Conservation (phyloP, 73 alveolate species). For the Urostyla sp. region DNA sequence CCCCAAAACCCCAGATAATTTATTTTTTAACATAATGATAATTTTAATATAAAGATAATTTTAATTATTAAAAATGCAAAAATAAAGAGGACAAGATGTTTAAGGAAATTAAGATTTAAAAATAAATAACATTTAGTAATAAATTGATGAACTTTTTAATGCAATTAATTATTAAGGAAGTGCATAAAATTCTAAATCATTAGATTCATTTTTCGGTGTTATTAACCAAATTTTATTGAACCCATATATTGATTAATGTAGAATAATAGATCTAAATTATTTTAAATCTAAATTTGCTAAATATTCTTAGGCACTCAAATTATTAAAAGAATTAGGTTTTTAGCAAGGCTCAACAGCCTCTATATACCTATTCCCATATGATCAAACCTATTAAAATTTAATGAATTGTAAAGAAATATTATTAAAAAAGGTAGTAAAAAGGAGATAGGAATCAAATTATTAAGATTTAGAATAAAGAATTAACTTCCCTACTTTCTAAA, state of each 20-base stretch:
- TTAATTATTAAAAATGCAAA: too few species aligned
- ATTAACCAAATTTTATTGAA: slow-evolving; percentile 35
- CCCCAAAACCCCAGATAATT: too few species aligned
- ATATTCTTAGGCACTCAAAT: slow-evolving; percentile 33
- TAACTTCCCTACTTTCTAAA: slow-evolving; percentile 27
- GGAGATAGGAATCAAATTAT: not conserved
- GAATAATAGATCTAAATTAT: slow-evolving; percentile 53
- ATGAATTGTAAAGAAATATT: slow-evolving; percentile 33
- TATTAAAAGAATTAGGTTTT: slow-evolving; percentile 47
- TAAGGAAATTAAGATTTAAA: too few species aligned
- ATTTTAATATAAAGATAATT: too few species aligned
- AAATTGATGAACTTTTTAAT: slow-evolving; percentile 33
- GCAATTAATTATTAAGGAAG: slow-evolving; percentile 7
- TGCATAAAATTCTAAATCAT: slow-evolving; percentile 13
- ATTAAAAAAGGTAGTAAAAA: not conserved
- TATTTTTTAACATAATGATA: too few species aligned
- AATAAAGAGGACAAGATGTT: too few species aligned
- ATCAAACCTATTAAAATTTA: slow-evolving; percentile 40
- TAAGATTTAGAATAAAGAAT: not conserved
- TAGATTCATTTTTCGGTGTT: slow-evolving; percentile 38
- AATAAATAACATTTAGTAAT: too few species aligned
- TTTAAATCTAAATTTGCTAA: slow-evolving; percentile 44
- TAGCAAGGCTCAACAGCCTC: slow-evolving; percentile 21
- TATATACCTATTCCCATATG: slow-evolving; percentile 37
- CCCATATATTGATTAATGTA: slow-evolving; percentile 60